Evolutionary conservation across 768 basidiomycete genomes (phyloP), one percentile per base, ranked within the genome.

Genomic region (Xerocomellus intermedius): DNA sequence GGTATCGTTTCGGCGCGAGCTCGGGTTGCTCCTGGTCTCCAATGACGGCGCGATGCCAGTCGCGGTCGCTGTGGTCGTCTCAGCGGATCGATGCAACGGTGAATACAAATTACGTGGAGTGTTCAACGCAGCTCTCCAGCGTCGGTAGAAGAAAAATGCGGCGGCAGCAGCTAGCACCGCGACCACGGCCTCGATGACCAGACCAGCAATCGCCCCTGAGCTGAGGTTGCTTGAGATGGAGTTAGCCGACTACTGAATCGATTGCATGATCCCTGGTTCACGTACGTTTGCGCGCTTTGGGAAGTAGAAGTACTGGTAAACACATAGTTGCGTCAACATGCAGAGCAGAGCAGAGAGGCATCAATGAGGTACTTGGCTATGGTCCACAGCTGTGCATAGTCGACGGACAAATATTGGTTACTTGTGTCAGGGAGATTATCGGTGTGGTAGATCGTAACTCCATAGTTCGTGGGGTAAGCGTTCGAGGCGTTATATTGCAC

Each of bases 391-490:
- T 24, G 24, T 5, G 24, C 24, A 24, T 24, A 24, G 24, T 24
- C 24, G 24, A 24, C 5, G 24, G 24, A 3, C 24, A 24, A 24
- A 5, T 24, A 24, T n/a, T n/a, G n/a, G n/a, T n/a, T n/a, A n/a
- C n/a, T n/a, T n/a, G n/a, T n/a, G n/a, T n/a, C n/a, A n/a, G n/a
- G n/a, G n/a, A 72, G 78, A 14, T 79, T 61, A 12, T 64, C 68
- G 12, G 63, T 59, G 37, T 69, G 73, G 60, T 44, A 79, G 42
- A 51, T 71, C 60, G 55, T 60, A 49, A 45, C 74, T 60, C 68
- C 60, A 35, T 68, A 64, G 39, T 44, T 64, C 13, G 64, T 62
- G 2, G 57, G 60, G 42, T 52, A 62, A 16, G 28, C 30, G 9
- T 54, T 62, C 10, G 56, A 19, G 33, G 60, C 60, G 19, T 65